Percentiles rank a stretch among this genome's conserved stretches.
phyloP scores from a whole-genome alignment of 192 early-diverging fungal species.

The Coemansia sp. region DNA sequence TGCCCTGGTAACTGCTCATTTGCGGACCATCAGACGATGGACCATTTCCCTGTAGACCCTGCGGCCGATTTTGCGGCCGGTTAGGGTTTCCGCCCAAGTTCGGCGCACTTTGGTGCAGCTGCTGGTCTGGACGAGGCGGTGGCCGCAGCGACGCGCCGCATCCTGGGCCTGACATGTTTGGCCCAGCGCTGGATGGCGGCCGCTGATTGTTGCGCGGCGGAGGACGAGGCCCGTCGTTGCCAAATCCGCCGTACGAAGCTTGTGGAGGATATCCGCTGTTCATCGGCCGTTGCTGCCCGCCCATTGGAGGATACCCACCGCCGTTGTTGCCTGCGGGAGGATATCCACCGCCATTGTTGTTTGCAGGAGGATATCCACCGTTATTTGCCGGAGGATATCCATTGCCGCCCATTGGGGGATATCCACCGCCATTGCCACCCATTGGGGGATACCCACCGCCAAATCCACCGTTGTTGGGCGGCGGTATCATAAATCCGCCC shows the following conservation, averaged over 20 bases:
- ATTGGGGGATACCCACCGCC: background rate
- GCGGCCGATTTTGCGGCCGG: conserved; percentile 2
- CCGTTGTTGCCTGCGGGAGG: conserved; percentile 9
- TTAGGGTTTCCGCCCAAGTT: conserved; percentile 5
- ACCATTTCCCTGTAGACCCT: too few relatives aligned
- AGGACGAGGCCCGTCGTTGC: conserved; percentile 9
- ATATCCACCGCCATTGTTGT: conserved; percentile 9
- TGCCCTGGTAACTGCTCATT: background rate
- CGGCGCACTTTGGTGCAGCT: conserved; percentile 19
- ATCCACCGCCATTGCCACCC: conserved; percentile 4
- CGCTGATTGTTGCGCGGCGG: conserved; percentile 3
- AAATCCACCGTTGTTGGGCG: conserved; percentile 4
- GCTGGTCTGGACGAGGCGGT: conserved; percentile 4
- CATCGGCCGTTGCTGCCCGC: background rate
- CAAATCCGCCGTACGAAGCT: background rate
- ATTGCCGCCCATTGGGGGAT: background rate
- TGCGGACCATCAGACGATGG: background rate
- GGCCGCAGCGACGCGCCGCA: conserved; percentile 11
- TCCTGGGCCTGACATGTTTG: conserved; percentile 6
- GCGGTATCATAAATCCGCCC: conserved; percentile 19
- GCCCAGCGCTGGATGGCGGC: conserved; percentile 12
- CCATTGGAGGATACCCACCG: background rate
- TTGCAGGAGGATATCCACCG: background rate
- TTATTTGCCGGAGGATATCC: conserved; percentile 2
- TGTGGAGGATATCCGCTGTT: background rate